phyloP scores from a whole-genome alignment of 1,284 basidiomycete genomes.

The Sporisorium sorghi region DNA sequence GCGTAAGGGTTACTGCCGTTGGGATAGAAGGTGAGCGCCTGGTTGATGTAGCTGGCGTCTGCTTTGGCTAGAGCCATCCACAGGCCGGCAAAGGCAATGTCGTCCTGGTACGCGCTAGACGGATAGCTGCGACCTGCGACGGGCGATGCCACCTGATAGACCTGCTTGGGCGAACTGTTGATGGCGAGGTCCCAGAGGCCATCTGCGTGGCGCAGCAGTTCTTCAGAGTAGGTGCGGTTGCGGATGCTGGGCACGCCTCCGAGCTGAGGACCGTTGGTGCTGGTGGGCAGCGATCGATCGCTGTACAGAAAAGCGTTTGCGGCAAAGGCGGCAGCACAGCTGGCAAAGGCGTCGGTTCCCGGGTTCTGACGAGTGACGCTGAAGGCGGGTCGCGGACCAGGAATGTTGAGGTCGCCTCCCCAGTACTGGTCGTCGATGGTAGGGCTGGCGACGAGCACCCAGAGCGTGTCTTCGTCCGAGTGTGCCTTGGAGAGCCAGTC shows the following conservation, averaged over 20 bases:
- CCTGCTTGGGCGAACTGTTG: conserved; percentile 69
- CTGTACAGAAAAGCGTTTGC: conserved; percentile 83
- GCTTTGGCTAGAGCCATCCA: conserved; percentile 81
- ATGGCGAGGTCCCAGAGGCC: conserved; percentile 80
- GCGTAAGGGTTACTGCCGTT: conserved; percentile 73
- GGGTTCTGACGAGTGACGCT: conserved; percentile 81
- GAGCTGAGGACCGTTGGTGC: conserved; percentile 20
- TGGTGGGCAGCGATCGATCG: conserved; percentile 33
- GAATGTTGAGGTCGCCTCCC: conserved; percentile 86
- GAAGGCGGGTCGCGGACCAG: conserved; percentile 79
- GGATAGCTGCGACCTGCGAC: conserved; percentile 77
- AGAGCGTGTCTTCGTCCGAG: conserved; percentile 79
- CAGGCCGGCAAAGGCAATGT: conserved; percentile 77
- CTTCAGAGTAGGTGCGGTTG: conserved; percentile 79
- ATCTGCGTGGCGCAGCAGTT: conserved; percentile 79
- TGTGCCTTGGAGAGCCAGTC: conserved; percentile 94
- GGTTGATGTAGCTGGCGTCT: conserved; percentile 74
- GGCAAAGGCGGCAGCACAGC: conserved; percentile 84
- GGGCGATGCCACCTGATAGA: conserved; percentile 77
- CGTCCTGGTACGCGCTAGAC: conserved; percentile 75
- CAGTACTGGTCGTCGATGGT: conserved; percentile 82
- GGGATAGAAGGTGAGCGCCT: conserved; percentile 77
- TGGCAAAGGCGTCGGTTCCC: conserved; percentile 88
- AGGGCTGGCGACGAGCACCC: conserved; percentile 81
- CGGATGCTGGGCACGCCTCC: conserved; percentile 63